phyloP scores from a whole-genome alignment of 2,329 filamentous ascomycete species.

The Paecilomyces niveus region DNA sequence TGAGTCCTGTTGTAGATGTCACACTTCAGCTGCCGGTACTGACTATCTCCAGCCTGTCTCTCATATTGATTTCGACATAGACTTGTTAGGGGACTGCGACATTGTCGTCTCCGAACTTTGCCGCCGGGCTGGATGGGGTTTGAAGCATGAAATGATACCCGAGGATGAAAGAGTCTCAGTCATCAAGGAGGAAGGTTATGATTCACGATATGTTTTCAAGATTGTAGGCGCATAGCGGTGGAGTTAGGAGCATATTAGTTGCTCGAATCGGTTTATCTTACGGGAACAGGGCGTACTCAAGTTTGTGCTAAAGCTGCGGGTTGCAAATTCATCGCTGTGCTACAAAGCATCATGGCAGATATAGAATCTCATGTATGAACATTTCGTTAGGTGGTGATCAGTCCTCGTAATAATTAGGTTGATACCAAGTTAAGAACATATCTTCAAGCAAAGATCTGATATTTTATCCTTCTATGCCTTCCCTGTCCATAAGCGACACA shows the following conservation, averaged over 20 bases:
- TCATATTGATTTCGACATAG: slow-evolving; percentile 94
- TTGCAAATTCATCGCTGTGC: neutral
- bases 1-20: slow-evolving; percentile 26
- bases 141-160: slow-evolving; percentile 79
- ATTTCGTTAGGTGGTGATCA: neutral
- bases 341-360: neutral
- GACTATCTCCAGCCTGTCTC: slow-evolving; percentile 53
- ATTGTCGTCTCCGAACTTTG: slow-evolving; percentile 82
- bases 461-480: neutral
- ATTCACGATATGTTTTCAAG: slow-evolving; percentile 38
- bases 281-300: slow-evolving; percentile 21
- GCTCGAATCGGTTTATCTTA: slow-evolving; percentile 10
- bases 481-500: too few species aligned
- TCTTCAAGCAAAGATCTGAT: neutral
- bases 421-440: neutral
- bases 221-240: slow-evolving; percentile 32
- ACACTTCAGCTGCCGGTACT: slow-evolving; percentile 1
- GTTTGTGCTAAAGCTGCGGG: slow-evolving; percentile 1
- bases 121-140: slow-evolving; percentile 69
- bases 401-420: neutral
- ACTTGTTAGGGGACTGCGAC: slow-evolving; percentile 92
- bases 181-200: slow-evolving; percentile 40
- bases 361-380: neutral
- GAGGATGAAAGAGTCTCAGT: slow-evolving; percentile 56
- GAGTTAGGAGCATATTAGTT: slow-evolving; percentile 20